These are phyloP conservation scores for Chamaecyparis obtusa DNA, from an alignment of 75 land plant genomes.

Conservation along the genomic window DNA sequence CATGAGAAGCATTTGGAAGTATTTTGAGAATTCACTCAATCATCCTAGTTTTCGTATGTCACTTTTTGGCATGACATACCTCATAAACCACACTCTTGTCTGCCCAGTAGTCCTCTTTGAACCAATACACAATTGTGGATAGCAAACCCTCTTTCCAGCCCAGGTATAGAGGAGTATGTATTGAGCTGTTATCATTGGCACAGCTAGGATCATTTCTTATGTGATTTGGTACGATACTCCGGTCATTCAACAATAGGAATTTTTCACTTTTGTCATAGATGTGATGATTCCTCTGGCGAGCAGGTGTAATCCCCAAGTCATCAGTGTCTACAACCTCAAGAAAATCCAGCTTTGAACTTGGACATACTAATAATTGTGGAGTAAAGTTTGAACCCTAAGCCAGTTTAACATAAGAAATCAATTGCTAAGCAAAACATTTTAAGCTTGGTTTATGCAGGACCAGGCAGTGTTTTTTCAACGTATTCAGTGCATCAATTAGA, in stretches of 20 bases:
- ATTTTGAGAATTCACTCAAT: neutral
- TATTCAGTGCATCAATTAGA: neutral
- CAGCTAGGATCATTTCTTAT: neutral
- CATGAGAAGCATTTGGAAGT: neutral
- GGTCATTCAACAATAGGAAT: neutral
- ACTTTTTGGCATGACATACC: neutral
- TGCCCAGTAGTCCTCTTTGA: neutral
- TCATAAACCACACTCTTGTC: neutral
- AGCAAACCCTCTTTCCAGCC: neutral
- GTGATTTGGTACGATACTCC: neutral
- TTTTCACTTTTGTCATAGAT: neutral
- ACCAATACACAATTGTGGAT: neutral
- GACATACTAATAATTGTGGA: neutral
- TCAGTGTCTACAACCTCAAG: neutral
- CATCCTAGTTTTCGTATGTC: neutral
- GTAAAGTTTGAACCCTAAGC: neutral
- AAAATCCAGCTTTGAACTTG: neutral
- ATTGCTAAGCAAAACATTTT: neutral
- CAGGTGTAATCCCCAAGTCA: neutral
- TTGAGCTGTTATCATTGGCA: neutral
- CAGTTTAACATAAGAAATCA: neutral
- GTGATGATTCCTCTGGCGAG: neutral
- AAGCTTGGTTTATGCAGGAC: neutral
- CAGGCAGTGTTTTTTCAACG: neutral
- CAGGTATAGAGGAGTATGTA: neutral